phyloP scores from a whole-genome alignment of 2,329 filamentous ascomycete species.

The Exophiala dermatitidis region DNA sequence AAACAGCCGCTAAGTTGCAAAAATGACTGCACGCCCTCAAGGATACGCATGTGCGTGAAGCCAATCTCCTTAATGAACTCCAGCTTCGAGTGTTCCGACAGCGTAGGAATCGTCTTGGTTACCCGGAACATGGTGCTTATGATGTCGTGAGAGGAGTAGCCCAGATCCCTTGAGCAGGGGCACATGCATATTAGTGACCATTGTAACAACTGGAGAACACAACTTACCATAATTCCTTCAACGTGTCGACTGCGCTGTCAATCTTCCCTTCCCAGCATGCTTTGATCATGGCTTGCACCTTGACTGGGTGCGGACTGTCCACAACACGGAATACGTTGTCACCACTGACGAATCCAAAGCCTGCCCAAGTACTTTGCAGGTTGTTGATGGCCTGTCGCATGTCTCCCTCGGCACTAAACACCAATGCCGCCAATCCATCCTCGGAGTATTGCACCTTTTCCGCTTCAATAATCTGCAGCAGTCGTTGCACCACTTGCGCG shows the following conservation, averaged over 20 bases:
- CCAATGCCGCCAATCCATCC: slow-evolving; percentile 87
- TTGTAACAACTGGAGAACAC: slow-evolving; percentile 2
- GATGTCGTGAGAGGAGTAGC: slow-evolving; percentile 98
- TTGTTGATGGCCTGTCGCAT: slow-evolving; percentile 99
- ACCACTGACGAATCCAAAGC: slow-evolving; percentile 93
- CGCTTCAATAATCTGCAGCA: slow-evolving; percentile 86
- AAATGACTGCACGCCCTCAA: slow-evolving; percentile 94
- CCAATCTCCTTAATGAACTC: slow-evolving; percentile 99
- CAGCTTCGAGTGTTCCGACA: slow-evolving; percentile 90
- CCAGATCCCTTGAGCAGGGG: slow-evolving; percentile 54
- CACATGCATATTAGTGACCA: slow-evolving; percentile 8
- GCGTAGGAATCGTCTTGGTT: slow-evolving; percentile 85
- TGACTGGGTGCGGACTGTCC: slow-evolving; percentile 93
- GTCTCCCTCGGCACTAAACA: slow-evolving; percentile 95
- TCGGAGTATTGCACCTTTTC: slow-evolving; percentile 88
- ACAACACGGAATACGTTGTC: slow-evolving; percentile 98
- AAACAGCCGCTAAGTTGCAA: slow-evolving; percentile 90
- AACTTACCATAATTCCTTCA: slow-evolving; percentile 78
- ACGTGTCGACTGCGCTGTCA: slow-evolving; percentile 73
- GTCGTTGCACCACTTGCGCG: slow-evolving; percentile 78
- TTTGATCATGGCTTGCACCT: slow-evolving; percentile 97
- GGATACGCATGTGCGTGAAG: slow-evolving; percentile 97
- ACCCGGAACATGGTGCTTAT: slow-evolving; percentile 99
- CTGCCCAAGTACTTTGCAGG: slow-evolving; percentile 83
- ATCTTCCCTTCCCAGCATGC: slow-evolving; percentile 89